Conservation (phyloP, 2,329 filamentous ascomycete species). For the Aspergillus terreus region DNA sequence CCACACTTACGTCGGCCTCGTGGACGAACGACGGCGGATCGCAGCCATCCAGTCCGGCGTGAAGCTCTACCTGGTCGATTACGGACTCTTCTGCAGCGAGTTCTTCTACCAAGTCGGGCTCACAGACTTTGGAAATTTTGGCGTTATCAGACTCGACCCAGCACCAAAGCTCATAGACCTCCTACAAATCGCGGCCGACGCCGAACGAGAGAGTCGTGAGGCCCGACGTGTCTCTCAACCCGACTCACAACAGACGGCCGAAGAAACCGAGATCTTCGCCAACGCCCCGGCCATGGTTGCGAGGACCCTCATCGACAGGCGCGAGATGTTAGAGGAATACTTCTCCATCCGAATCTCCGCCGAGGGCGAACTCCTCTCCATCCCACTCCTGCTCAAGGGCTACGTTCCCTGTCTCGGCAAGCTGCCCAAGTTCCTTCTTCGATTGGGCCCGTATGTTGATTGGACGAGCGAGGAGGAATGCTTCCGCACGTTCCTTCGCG, state of each 20-base stretch:
- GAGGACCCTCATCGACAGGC: conserved; percentile 66
- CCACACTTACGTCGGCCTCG: conserved; percentile 89
- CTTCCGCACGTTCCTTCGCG: conserved; percentile 78
- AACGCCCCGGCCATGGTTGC: conserved; percentile 64
- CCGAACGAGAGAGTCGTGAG: conserved; percentile 55
- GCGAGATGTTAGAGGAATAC: conserved; percentile 89
- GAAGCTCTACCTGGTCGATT: conserved; percentile 88
- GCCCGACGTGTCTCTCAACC: not conserved
- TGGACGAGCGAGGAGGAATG: conserved; percentile 84
- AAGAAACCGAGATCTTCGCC: conserved; percentile 58
- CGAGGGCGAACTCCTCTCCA: conserved; percentile 69
- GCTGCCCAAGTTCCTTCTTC: conserved; percentile 80
- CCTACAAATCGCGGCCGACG: conserved; percentile 67
- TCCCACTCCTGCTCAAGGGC: conserved; percentile 83
- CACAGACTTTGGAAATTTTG: conserved; percentile 95
- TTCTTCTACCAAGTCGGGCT: conserved; percentile 95
- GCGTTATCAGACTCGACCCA: conserved; percentile 73
- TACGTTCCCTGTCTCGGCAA: conserved; percentile 85
- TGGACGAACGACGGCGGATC: conserved; percentile 80
- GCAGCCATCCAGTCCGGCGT: conserved; percentile 92
- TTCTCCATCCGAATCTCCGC: conserved; percentile 81
- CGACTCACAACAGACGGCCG: conserved; percentile 17
- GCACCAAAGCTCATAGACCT: conserved; percentile 68
- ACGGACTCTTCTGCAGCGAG: conserved; percentile 79
- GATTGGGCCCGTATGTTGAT: conserved; percentile 80